Base-by-base conservation (phyloP, 2,329 filamentous ascomycete species). In the Knoxdaviesia proteae region DNA sequence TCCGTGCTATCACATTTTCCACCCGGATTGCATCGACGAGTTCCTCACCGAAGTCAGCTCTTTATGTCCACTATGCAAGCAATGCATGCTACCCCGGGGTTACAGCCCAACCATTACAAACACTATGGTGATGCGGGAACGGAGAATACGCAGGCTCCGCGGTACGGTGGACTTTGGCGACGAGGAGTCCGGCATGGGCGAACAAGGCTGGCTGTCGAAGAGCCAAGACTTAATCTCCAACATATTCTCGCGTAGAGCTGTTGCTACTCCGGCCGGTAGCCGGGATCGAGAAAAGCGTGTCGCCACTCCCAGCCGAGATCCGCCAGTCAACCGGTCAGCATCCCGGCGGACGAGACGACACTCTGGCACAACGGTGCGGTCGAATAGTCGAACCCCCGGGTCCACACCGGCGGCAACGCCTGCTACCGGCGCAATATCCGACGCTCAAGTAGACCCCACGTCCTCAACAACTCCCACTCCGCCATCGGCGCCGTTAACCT, bases 1-100 rank as follows among this genome's bases (percentile, higher is more conserved):
- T 3, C 76, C 84, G 0, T 98, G 90, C 51, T 77, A 80, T 1
- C 90, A 98, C 56, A 88, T 96, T 44, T 98, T 87, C 58, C 88
- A 98, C 50, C 80, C 83, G 0, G 79, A 82, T 49, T 98, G 90
- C 53, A 87, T 96, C 48, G 87, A 96, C 53, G 71, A 77, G 29
- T 94, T 90, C 52, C 65, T 96, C 8, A 67, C 70, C 38, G 68
- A 76, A 43, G 79, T 80, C 54, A 92, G 82, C 54, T 92, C 83
- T 11, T 67, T 94, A 2, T 98, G 90, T 53, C 88, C 90, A 1
- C 65, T 93, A 51, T 98, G 90, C 65, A 94, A 94, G 57, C 73
- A 78, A 47, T 82, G 73, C 41, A 83, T 87, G 52, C 61, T 94
- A 1, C 86, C 87, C 6, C 52, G 56, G 50, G 62, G 83, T 0